Percentiles rank a stretch among this genome's conserved stretches.
Conservation (phyloP, 768 basidiomycete species). For the Tulasnella calospora region DNA sequence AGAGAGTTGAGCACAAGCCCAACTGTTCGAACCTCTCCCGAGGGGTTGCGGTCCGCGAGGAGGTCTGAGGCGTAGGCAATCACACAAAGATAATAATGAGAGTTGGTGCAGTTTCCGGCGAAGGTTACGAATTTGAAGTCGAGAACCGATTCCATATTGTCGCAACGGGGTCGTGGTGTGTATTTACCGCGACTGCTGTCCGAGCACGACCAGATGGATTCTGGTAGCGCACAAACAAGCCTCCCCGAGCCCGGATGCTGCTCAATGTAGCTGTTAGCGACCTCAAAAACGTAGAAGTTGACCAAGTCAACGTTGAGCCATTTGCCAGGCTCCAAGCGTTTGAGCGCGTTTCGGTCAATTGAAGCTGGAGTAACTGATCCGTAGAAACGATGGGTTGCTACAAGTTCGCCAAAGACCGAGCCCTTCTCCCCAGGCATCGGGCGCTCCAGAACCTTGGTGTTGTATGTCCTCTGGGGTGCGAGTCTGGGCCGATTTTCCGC, state of each 20-base stretch:
- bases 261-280: not conserved
- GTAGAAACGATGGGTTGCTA: not conserved
- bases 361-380: not conserved
- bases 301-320: not conserved
- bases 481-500: not conserved
- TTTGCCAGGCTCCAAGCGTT: not conserved
- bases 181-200: not conserved
- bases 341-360: not conserved
- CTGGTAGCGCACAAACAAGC: not conserved
- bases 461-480: not conserved
- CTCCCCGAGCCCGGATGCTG: not conserved
- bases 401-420: not conserved
- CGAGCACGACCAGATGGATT: not conserved
- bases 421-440: not conserved
- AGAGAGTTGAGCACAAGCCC: not conserved
- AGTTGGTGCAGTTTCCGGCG: not conserved
- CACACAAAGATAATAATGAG: not conserved
- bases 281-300: not conserved
- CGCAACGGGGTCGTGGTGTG: not conserved
- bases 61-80: not conserved
- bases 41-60: not conserved
- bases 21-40: not conserved
- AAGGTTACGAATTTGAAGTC: not conserved
- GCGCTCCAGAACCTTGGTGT: not conserved
- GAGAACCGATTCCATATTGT: not conserved